Conservation (phyloP, 2,329 filamentous ascomycete genomes). For the Stagonosporopsis vannaccii region DNA sequence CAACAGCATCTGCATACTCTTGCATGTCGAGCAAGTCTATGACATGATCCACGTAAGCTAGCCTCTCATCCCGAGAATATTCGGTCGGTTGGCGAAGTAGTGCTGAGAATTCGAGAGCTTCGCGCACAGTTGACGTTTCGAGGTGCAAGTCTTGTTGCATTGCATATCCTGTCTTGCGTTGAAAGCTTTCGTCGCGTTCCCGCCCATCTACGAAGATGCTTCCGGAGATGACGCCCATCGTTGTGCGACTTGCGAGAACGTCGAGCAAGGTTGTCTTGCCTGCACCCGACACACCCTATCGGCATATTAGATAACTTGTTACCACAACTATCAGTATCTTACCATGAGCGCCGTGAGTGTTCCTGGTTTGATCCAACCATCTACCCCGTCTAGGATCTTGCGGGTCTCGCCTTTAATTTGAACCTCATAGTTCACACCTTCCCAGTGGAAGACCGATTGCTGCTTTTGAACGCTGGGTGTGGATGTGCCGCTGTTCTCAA, state of each 20-base stretch:
- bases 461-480: slow-evolving; percentile 44
- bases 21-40: slow-evolving; percentile 28
- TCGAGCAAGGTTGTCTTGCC: slow-evolving; percentile 92
- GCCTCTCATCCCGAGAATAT: slow-evolving; percentile 21
- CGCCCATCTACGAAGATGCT: slow-evolving; percentile 38
- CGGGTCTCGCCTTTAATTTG: slow-evolving; percentile 52
- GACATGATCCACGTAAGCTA: slow-evolving; percentile 30
- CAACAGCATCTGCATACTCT: slow-evolving; percentile 31
- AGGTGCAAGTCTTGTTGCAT: slow-evolving; percentile 66
- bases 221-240: slow-evolving; percentile 39
- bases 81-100: slow-evolving; percentile 32
- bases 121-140: slow-evolving; percentile 40
- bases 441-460: slow-evolving; percentile 49
- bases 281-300: slow-evolving; percentile 79
- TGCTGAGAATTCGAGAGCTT: slow-evolving; percentile 54
- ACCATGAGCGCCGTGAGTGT: slow-evolving; percentile 56
- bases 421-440: slow-evolving; percentile 36
- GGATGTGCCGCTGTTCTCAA: slow-evolving; percentile 33
- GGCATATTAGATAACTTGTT: neutral
- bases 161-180: slow-evolving; percentile 87
- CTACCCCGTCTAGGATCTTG: slow-evolving; percentile 60
- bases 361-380: slow-evolving; percentile 63
- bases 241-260: slow-evolving; percentile 60
- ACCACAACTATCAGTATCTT: neutral
- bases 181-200: slow-evolving; percentile 74